phyloP scores from a whole-genome alignment of 306 rosid genomes.

The Glycine latifolia region DNA sequence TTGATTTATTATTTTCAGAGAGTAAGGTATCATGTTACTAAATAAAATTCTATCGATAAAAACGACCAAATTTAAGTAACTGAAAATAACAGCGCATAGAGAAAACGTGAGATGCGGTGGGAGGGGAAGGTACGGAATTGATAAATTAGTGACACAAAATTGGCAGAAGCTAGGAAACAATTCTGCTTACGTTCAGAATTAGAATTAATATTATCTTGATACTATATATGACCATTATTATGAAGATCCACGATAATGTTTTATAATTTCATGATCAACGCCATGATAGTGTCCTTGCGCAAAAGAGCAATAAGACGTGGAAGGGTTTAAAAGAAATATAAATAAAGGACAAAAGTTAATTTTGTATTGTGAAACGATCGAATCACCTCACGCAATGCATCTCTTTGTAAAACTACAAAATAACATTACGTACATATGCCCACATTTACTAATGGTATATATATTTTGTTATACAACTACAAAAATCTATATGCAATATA shows the following conservation, averaged over 20 bases:
- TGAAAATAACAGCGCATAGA: not conserved
- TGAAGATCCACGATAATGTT: constrained; percentile 50
- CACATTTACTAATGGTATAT: not conserved
- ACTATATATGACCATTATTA: constrained; percentile 12
- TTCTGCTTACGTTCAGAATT: constrained; percentile 39
- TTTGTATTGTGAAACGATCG: constrained; percentile 6
- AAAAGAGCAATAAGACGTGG: constrained; percentile 28
- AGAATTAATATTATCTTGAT: constrained; percentile 3
- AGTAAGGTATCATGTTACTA: no score
- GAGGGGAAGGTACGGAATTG: not conserved
- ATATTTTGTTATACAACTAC: not conserved
- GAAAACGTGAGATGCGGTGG: not conserved
- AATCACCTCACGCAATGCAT: constrained; percentile 4
- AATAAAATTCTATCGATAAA: not conserved
- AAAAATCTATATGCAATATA: no score
- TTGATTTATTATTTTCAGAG: not conserved
- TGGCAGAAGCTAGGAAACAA: not conserved
- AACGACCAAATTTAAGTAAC: not conserved
- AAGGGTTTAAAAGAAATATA: not conserved
- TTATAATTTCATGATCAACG: constrained; percentile 29
- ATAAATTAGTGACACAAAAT: not conserved
- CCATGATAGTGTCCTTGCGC: constrained; percentile 32
- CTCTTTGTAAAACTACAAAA: constrained; percentile 1
- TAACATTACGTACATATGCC: not conserved
- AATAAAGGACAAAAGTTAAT: constrained; percentile 14